Base-by-base conservation (phyloP, 805 yeast species). In the Metschnikowia arizonensis region DNA sequence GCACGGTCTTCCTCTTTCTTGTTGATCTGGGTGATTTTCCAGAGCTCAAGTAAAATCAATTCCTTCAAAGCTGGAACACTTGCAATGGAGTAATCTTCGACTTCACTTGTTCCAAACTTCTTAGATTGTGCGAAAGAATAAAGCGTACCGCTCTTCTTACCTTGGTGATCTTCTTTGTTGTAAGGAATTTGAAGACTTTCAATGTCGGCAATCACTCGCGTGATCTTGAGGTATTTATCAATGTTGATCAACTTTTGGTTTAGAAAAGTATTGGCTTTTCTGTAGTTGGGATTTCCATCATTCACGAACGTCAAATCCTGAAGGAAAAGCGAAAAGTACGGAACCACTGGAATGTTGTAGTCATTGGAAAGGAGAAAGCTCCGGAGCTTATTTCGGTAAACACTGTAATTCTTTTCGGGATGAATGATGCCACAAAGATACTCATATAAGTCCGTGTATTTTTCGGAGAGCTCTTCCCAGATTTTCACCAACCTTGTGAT, bases 241-340 rank as follows among this genome's bases (percentile, higher is more conserved):
- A 85, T 77, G 57, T 86, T 85, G 56, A 86, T 78, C 51, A 83
- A 68, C 54, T 77, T 78, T 56, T 78, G 79, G 50, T 73, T 73
- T 55, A 79, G 66, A 55, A 78, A 78, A 5, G 69, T 76, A 49
- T 80, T 78, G 4, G 83, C 81, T 49, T 72, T 77, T 59, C 90
- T 71, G 59, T 69, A 81, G 54, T 79, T 82, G 32, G 84, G 75
- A 58, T 85, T 85, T n/a, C 93, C 91, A 54, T 86, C 95, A 42
- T 81, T 76, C n/a, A 85, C 79, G 65, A 85, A 85, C 0, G 90
- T 85, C 55, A 86, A 69, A 63, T 86, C 95, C 63, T 84, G 93
- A 36, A 86, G 66, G 60, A 83, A 85, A 44, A 86, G 65, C 37
- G 85, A 82, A 46, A 85, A 73, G 59, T 85, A 86, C 14, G 95